phyloP scores from a whole-genome alignment of 371 early-diverging fungal species.

The Blakeslea trispora region DNA sequence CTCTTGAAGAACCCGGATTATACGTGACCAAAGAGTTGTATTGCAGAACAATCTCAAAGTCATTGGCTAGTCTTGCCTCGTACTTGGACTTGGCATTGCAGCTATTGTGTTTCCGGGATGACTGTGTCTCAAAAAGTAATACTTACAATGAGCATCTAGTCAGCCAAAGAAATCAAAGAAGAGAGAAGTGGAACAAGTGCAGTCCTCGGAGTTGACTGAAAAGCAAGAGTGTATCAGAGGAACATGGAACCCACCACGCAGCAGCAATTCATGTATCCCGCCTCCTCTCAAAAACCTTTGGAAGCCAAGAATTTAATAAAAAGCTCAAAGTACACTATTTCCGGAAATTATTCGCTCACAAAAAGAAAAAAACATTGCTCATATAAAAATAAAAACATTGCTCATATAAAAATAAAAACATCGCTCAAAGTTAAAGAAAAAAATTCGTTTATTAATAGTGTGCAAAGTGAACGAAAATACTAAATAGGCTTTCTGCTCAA shows the following conservation, averaged over 20 bases:
- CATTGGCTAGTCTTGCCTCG: background rate
- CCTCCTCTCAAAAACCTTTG: constrained; percentile 8
- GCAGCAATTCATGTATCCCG: background rate
- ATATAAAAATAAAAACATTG: too few species aligned
- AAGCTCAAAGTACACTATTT: constrained; percentile 8
- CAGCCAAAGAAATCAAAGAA: constrained; percentile 6
- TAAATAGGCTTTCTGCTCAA: too few species aligned
- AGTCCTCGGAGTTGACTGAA: constrained; percentile 5
- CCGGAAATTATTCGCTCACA: too few species aligned
- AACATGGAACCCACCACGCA: constrained; percentile 10
- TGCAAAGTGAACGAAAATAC: constrained; percentile 11
- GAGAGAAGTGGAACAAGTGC: constrained; percentile 5
- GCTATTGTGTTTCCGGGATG: constrained; percentile 7
- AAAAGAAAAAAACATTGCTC: too few species aligned
- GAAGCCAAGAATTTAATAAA: constrained; percentile 15
- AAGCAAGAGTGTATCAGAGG: constrained; percentile 11
- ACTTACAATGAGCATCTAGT: constrained; percentile 5
- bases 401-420: too few species aligned
- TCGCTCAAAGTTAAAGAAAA: too few species aligned
- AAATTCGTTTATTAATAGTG: too few species aligned
- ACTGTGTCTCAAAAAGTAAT: constrained; percentile 13
- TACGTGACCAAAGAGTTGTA: constrained; percentile 6
- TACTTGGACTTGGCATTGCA: constrained; percentile 1
- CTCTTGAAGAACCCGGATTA: constrained; percentile 11
- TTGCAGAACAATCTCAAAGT: constrained; percentile 1